Evolutionary conservation across 2,329 filamentous ascomycete genomes (phyloP).

Genomic region (Penicillium sp.): DNA sequence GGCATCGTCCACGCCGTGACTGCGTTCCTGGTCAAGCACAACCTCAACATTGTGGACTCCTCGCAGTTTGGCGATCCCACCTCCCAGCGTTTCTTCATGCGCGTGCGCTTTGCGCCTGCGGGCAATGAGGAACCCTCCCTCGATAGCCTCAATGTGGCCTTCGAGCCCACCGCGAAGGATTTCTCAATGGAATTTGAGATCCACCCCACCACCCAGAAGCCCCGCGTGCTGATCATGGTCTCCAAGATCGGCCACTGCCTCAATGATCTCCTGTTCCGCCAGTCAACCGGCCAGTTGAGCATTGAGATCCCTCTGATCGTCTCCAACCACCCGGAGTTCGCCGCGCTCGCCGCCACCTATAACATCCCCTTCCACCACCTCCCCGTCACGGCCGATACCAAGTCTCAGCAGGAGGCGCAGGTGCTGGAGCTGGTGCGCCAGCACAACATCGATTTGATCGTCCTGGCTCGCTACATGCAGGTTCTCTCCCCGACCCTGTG

Average conservation of each 20-base stretch:
- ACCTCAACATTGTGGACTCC: constrained; percentile 80
- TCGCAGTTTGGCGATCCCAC: constrained; percentile 81
- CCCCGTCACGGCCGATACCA: constrained; percentile 78
- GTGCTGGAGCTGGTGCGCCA: constrained; percentile 72
- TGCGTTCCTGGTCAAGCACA: constrained; percentile 71
- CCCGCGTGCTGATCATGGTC: constrained; percentile 82
- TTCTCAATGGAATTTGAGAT: constrained; percentile 75
- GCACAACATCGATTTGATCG: constrained; percentile 75
- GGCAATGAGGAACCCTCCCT: constrained; percentile 37
- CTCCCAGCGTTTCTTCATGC: constrained; percentile 83
- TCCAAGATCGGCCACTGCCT: constrained; percentile 87
- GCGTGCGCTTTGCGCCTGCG: constrained; percentile 74
- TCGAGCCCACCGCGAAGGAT: constrained; percentile 64
- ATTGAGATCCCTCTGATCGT: constrained; percentile 79
- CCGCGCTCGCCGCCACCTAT: constrained; percentile 70
- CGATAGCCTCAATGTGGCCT: constrained; percentile 58
- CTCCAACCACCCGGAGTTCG: constrained; percentile 79
- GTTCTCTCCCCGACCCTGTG: constrained; percentile 76
- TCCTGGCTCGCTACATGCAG: constrained; percentile 87
- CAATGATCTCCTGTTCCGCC: constrained; percentile 81
- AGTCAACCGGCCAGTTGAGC: constrained; percentile 72
- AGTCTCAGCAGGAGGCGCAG: constrained; percentile 70
- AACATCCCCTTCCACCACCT: constrained; percentile 80
- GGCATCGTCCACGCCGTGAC: constrained; percentile 87
- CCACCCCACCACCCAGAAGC: constrained; percentile 69